Base-by-base conservation (phyloP, 1,139 yeast species). In the Candida sp. region DNA sequence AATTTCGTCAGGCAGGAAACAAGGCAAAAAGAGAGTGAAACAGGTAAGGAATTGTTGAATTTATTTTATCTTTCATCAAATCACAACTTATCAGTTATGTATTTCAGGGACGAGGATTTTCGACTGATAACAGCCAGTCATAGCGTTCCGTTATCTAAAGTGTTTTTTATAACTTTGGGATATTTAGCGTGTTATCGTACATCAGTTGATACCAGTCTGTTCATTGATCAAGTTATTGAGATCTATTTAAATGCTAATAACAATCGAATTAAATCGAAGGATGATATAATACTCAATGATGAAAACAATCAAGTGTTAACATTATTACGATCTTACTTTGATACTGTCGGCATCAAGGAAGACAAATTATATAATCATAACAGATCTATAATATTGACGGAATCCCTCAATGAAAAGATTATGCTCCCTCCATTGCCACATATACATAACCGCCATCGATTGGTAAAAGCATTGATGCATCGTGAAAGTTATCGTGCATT, bases 131-230 rank as follows among this genome's bases (percentile, higher is more conserved):
- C 37, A 9, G 42, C 51, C 29, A 48, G 44, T 37, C 54, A 52
- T 42, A 53, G 46, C 29, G 50, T 58, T 25, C 51, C 56, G 19
- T 52, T 56, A 29, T 49, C 52, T 42, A 55, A 64, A 43, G 61
- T 72, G 65, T 63, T 71, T 36, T 70, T 65, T 47, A 68, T 67
- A 21, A 56, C 62, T 12, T 61, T 69, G 38, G 76, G 76, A n/a
- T 68, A 67, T 45, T 53, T 67, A 53, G 54, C 29, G n/a, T 19
- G 33, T 9, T 37, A 37, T 29, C 23, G 21, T 19, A n/a, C 39
- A 4, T 7, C 15, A 11, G n/a, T 12, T 29, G 39, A 37, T 15
- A 27, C 30, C 22, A 21, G 22, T 19, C 4, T 25, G 6, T 55
- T 70, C 39, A 54, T 63, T 5, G 73, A 69, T 42, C 54, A 58